Percentiles rank a stretch among this genome's conserved stretches.
Evolutionary conservation across 441 rosid species (phyloP).

Genomic region (Erodium chrysanthum): DNA sequence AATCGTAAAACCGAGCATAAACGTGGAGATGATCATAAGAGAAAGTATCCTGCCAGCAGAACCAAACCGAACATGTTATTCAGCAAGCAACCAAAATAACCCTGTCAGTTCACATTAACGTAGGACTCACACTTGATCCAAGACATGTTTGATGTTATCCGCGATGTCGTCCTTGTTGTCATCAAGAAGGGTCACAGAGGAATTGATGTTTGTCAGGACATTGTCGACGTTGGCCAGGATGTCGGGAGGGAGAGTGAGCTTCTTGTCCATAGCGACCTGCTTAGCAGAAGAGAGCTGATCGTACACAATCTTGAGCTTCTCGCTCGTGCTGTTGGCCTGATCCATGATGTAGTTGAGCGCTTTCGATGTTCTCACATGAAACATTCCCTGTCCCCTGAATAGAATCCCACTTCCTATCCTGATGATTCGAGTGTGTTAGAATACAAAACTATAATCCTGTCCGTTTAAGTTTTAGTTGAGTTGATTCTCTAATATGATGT

Average conservation of each 20-base stretch:
- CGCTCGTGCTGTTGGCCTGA: background rate
- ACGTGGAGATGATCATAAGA: background rate
- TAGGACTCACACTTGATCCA: background rate
- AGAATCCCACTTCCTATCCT: background rate
- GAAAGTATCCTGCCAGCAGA: background rate
- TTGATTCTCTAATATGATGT: too few relatives aligned
- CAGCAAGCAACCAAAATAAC: too few relatives aligned
- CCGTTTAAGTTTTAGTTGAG: too few relatives aligned
- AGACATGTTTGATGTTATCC: background rate
- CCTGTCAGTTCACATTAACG: too few relatives aligned
- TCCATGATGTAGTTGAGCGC: background rate
- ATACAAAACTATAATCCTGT: too few relatives aligned
- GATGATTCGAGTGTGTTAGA: too few relatives aligned
- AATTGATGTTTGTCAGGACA: background rate
- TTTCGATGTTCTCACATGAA: background rate
- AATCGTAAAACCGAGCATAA: background rate
- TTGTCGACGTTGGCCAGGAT: background rate
- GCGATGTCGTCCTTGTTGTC: background rate
- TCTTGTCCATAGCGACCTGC: background rate
- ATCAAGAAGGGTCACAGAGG: background rate
- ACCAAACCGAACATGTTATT: too few relatives aligned
- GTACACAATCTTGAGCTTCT: constrained; percentile 1
- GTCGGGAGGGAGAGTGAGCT: background rate
- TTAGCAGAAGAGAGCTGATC: background rate
- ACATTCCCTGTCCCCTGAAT: background rate